Base-by-base conservation (phyloP, 805 yeast species). In the Dipodascopsis tothii region DNA sequence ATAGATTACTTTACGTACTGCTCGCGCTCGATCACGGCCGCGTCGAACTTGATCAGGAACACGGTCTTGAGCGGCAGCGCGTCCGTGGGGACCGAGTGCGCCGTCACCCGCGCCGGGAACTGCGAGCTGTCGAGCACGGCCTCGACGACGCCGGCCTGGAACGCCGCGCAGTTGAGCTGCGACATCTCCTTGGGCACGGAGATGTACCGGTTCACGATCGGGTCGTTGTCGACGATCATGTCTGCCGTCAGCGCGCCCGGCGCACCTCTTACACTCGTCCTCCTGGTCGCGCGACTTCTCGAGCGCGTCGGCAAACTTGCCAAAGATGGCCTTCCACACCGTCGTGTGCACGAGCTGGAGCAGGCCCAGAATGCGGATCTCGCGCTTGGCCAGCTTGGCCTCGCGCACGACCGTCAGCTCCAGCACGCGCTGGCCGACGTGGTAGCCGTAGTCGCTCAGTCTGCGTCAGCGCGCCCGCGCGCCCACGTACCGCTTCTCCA, bases 111-210 rank as follows among this genome's bases (percentile, higher is more conserved):
- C 11, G 90, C 87, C 43, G 73, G 77, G 58, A 84, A 84, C 50
- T 78, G 78, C 1, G 84, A 69, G 3, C 81, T 70, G 56, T 83
- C 92, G 45, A 86, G 65, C 1, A 85, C 78, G 0, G 94, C 94
- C 60, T 86, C 95, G 33, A 85, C 71, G 14, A 86, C 72, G 0
- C 95, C 95, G 0, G 94, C 95, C 1, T 80, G 75, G 58, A 82
- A 84, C 0, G 95, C 88, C 14, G 81, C 79, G 57, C 92, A 83
- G 58, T 82, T 84, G 56, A 85, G 70, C 50, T 78, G 79, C 7
- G 83, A 79, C 58, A 81, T 78, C 51, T 86, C 94, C 53, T 75
- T 77, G 2, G 95, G 95, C 3, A 83, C 80, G 23, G 84, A 77
- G 7, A 86, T 77, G 58, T 71, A 86, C 54, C 74, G 75, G n/a